These are phyloP conservation scores for Tuber brumale DNA, from an alignment of 495 filamentous ascomycete species.

Conservation along the genomic window DNA sequence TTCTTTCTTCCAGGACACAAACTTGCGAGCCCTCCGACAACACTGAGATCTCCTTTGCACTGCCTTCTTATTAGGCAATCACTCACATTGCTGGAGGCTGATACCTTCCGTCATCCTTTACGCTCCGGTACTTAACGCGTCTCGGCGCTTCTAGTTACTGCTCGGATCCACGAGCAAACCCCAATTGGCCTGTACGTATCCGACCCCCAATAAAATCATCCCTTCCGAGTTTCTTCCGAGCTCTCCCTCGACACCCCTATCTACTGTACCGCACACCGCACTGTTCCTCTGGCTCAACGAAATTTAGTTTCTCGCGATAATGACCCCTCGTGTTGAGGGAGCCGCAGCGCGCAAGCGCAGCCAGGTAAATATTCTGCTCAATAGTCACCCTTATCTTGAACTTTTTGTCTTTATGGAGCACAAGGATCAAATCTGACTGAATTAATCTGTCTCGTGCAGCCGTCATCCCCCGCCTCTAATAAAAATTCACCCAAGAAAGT, in stretches of 20 bases:
- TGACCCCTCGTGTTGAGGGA: neutral
- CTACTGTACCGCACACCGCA: neutral
- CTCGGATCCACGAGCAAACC: neutral
- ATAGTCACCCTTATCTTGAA: neutral
- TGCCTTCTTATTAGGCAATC: neutral
- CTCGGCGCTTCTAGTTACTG: neutral
- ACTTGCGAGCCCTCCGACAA: neutral
- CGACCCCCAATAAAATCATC: neutral
- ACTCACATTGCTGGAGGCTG: neutral
- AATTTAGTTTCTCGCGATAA: neutral
- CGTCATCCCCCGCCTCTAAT: conserved; percentile 3
- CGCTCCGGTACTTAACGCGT: neutral
- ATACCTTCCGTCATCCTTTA: neutral
- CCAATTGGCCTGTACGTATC: neutral
- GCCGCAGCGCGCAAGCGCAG: neutral
- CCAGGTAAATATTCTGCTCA: neutral
- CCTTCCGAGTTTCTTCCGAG: neutral
- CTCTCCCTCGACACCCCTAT: neutral
- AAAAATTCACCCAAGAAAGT: conserved; percentile 1
- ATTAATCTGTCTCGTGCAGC: conserved; percentile 1
- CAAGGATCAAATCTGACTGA: neutral
- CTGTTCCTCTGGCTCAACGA: neutral
- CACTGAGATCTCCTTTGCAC: neutral
- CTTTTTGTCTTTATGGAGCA: neutral
- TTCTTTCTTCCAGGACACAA: neutral